phyloP scores from a whole-genome alignment of 129 eudicot genomes.

The Scalesia atractyloides region DNA sequence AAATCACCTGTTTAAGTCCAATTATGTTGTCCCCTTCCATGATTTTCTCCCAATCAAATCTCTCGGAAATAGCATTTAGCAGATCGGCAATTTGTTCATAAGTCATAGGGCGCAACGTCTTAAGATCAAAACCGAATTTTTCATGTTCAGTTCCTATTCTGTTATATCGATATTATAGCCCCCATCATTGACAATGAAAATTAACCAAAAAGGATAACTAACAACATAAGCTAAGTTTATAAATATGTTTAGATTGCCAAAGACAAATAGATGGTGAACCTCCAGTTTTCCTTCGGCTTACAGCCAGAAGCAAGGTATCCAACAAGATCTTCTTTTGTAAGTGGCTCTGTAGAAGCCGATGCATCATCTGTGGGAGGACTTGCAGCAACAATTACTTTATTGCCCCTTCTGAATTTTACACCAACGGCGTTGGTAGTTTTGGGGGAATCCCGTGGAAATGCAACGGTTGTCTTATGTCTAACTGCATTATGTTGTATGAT shows the following conservation, averaged over 20 bases:
- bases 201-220: not conserved
- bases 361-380: constrained; percentile 97
- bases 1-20: constrained; percentile 89
- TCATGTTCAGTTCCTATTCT: constrained; percentile 99
- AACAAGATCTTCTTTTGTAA: constrained; percentile 89
- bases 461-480: constrained; percentile 37
- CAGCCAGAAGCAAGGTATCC: constrained; percentile 94
- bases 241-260: constrained; percentile 3
- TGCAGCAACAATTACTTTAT: constrained; percentile 68
- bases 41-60: constrained; percentile 96
- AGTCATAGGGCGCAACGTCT: constrained; percentile 77
- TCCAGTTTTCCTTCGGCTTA: constrained; percentile 96
- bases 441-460: constrained; percentile 35
- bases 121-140: constrained; percentile 89
- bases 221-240: not conserved
- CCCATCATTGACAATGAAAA: constrained; percentile 11
- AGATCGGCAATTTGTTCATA: constrained; percentile 89
- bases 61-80: constrained; percentile 90
- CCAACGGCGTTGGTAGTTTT: constrained; percentile 33
- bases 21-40: constrained; percentile 95
- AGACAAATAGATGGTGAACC: constrained; percentile 51
- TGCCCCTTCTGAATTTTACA: constrained; percentile 43
- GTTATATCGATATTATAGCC: constrained; percentile 32
- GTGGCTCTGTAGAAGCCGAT: constrained; percentile 71
- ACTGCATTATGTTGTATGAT: constrained; percentile 33